Evolutionary conservation across 2,329 filamentous ascomycete genomes (phyloP).

Genomic region (Colletotrichum sp.): DNA sequence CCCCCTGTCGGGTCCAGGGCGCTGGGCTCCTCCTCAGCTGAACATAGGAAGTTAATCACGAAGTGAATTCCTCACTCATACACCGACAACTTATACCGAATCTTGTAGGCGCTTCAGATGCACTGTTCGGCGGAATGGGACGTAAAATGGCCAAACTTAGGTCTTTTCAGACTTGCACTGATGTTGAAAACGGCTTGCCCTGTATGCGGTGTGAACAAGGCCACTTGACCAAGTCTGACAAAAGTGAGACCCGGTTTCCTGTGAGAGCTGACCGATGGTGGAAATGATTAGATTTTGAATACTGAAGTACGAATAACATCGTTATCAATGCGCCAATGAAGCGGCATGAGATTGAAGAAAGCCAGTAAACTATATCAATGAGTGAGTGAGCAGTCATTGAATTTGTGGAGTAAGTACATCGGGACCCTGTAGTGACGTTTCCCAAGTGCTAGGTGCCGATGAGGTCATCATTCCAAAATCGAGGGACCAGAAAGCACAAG

Average conservation of each 20-base stretch:
- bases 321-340: background rate
- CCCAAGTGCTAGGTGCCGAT: background rate
- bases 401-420: background rate
- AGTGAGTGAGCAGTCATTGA: background rate
- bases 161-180: background rate
- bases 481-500: background rate
- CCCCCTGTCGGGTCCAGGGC: background rate
- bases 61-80: background rate
- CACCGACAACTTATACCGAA: background rate
- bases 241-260: background rate
- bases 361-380: background rate
- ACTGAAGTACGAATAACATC: background rate
- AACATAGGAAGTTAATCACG: background rate
- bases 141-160: background rate
- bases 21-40: background rate
- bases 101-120: background rate
- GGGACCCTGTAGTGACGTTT: background rate
- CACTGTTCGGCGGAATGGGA: background rate
- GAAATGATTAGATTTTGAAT: background rate
- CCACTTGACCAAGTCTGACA: background rate
- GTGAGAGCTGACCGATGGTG: background rate
- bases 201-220: background rate
- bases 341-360: background rate
- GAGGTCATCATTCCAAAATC: background rate
- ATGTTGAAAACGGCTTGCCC: accelerated